Evolutionary conservation across 129 eudicot genomes (phyloP).

Genomic region (Artemisia tridentata): DNA sequence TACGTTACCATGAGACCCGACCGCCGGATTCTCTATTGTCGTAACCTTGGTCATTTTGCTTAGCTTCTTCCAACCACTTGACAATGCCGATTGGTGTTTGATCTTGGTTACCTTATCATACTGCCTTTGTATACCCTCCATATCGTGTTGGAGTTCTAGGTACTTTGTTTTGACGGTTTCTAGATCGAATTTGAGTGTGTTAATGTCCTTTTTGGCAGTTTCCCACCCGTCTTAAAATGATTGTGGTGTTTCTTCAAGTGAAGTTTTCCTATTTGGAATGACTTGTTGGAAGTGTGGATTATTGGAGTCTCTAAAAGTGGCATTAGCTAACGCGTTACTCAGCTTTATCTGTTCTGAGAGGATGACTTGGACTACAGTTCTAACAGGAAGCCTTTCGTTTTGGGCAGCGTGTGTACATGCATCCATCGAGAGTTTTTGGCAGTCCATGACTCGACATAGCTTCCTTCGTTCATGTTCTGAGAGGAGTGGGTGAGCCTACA

Average conservation of each 20-base stretch:
- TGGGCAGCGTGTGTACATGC: conserved; percentile 93
- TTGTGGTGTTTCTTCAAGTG: conserved; percentile 85
- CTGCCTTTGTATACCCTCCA: conserved; percentile 70
- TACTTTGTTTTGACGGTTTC: conserved; percentile 76
- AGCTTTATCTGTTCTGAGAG: conserved; percentile 86
- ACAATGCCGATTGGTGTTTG: conserved; percentile 66
- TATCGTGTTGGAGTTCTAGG: conserved; percentile 71
- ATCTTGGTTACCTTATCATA: conserved; percentile 59
- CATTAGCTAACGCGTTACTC: conserved; percentile 64
- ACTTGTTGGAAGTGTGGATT: conserved; percentile 60
- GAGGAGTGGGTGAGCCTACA: conserved; percentile 84
- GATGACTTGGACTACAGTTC: conserved; percentile 79
- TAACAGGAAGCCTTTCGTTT: conserved; percentile 79
- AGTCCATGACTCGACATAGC: conserved; percentile 82
- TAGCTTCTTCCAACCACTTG: conserved; percentile 78
- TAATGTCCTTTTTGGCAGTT: conserved; percentile 77
- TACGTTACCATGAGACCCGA: conserved; percentile 39
- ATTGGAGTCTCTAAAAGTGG: conserved; percentile 43
- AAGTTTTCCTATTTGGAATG: conserved; percentile 51
- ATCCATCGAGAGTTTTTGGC: conserved; percentile 81
- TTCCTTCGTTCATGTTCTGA: conserved; percentile 80
- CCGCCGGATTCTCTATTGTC: conserved; percentile 38
- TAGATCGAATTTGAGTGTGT: conserved; percentile 76
- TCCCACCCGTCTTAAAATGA: conserved; percentile 96
- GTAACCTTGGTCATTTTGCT: conserved; percentile 58